These are phyloP conservation scores for Pythium aristosporum DNA, from an alignment of 352 stramenopile genomes.

Conservation along the genomic window DNA sequence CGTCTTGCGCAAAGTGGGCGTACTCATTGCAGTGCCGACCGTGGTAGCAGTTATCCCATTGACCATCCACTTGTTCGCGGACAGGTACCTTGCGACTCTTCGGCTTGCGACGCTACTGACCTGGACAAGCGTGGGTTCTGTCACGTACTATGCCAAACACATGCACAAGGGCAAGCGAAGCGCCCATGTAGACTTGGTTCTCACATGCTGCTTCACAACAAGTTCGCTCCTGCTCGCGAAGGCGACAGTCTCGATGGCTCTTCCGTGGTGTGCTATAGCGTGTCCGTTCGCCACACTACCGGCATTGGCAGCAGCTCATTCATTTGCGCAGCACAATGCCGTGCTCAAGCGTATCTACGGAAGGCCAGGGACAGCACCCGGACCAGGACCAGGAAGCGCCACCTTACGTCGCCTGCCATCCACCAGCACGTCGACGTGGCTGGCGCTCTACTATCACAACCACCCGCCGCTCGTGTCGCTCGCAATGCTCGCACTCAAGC, in stretches of 20 bases:
- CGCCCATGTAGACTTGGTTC: neutral
- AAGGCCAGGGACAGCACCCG: neutral
- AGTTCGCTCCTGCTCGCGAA: constrained; percentile 11
- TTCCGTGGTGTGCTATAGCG: constrained; percentile 10
- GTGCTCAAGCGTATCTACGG: neutral
- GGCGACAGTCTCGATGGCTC: neutral
- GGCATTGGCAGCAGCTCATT: neutral
- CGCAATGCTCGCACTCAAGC: constrained; percentile 10
- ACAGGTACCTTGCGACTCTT: constrained; percentile 1
- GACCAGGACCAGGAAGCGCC: neutral
- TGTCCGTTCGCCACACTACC: neutral
- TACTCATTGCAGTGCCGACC: neutral
- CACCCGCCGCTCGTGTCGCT: constrained; percentile 15
- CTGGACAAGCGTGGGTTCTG: neutral
- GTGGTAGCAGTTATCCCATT: constrained; percentile 3
- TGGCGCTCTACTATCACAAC: constrained; percentile 13
- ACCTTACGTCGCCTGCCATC: neutral
- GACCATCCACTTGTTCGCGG: constrained; percentile 7
- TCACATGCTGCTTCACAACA: constrained; percentile 1
- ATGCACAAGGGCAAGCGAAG: neutral
- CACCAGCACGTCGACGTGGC: neutral
- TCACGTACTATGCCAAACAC: neutral
- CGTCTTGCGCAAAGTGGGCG: neutral
- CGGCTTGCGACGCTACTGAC: constrained; percentile 3
- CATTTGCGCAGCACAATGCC: neutral